Conservation (phyloP, 768 basidiomycete genomes). For the Boletus coccyginus region DNA sequence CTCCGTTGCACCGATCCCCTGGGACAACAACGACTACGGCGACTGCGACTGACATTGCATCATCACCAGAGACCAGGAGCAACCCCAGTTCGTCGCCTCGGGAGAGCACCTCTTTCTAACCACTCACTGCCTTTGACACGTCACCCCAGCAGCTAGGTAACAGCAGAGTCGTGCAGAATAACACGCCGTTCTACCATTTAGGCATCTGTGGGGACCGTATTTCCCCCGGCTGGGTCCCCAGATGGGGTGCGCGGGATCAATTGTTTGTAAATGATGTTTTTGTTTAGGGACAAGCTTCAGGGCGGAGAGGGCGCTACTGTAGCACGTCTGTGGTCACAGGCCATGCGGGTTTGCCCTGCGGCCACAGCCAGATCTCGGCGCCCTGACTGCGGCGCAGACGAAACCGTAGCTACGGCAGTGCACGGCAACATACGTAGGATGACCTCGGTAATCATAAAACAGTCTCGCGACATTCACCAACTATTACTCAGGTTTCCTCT, state of each 20-base stretch:
- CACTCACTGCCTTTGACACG: background rate
- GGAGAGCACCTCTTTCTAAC: background rate
- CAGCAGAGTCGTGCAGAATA: background rate
- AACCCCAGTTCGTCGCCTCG: background rate
- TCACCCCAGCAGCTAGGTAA: background rate
- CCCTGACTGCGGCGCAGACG: background rate
- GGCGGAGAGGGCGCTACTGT: background rate
- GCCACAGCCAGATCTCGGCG: background rate
- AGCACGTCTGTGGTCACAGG: background rate
- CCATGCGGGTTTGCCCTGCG: background rate
- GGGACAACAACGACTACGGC: slow-evolving; percentile 1
- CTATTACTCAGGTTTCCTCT: background rate
- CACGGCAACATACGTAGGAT: slow-evolving; percentile 1
- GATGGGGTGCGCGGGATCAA: slow-evolving; percentile 10
- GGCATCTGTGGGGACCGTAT: background rate
- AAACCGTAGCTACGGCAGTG: background rate
- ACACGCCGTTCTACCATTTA: background rate
- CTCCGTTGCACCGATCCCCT: slow-evolving; percentile 1
- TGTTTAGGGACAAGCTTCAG: slow-evolving; percentile 2
- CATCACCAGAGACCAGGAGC: slow-evolving; percentile 8
- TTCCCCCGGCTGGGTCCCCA: background rate
- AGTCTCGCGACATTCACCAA: background rate
- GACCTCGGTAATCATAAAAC: background rate
- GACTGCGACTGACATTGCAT: slow-evolving; percentile 1
- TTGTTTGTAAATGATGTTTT: background rate